Percentiles rank a stretch among this genome's conserved stretches.
Conservation (phyloP, 1,139 yeast genomes). For the Suhomyces bribrorum region DNA sequence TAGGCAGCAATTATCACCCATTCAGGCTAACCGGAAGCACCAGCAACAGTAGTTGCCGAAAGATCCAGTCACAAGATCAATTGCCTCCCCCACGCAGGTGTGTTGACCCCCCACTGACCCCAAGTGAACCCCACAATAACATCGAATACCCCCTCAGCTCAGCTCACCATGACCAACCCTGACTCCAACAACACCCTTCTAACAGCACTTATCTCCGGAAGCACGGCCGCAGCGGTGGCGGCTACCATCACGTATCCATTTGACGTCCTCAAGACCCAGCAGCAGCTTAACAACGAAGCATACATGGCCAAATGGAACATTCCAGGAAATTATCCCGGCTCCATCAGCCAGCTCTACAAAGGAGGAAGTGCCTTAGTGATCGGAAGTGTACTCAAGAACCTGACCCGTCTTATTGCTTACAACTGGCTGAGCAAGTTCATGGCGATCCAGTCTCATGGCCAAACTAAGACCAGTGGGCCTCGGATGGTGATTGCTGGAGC, state of each 20-base stretch:
- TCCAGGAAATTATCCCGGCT: slow-evolving; percentile 42
- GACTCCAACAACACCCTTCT: slow-evolving; percentile 33
- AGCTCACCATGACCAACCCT: too few relatives aligned
- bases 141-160: too few relatives aligned
- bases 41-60: too few relatives aligned
- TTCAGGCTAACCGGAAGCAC: too few relatives aligned
- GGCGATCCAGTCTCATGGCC: slow-evolving; percentile 51
- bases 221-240: slow-evolving; percentile 71
- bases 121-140: too few relatives aligned
- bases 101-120: too few relatives aligned
- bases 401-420: slow-evolving; percentile 71
- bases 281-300: slow-evolving; percentile 56
- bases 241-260: slow-evolving; percentile 79
- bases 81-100: too few relatives aligned
- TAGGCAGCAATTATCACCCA: too few relatives aligned
- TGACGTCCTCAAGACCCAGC: slow-evolving; percentile 76
- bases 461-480: slow-evolving; percentile 62
- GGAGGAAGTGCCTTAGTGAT: slow-evolving; percentile 82
- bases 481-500: slow-evolving; percentile 81
- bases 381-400: slow-evolving; percentile 74
- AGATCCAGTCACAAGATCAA: too few relatives aligned
- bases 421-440: slow-evolving; percentile 76
- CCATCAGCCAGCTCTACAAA: slow-evolving; percentile 52
- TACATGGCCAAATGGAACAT: slow-evolving; percentile 39
- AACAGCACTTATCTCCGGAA: slow-evolving; percentile 74